These are phyloP conservation scores for Ambrosia hybrid DNA, from an alignment of 140 eudicot genomes.

Conservation along the genomic window DNA sequence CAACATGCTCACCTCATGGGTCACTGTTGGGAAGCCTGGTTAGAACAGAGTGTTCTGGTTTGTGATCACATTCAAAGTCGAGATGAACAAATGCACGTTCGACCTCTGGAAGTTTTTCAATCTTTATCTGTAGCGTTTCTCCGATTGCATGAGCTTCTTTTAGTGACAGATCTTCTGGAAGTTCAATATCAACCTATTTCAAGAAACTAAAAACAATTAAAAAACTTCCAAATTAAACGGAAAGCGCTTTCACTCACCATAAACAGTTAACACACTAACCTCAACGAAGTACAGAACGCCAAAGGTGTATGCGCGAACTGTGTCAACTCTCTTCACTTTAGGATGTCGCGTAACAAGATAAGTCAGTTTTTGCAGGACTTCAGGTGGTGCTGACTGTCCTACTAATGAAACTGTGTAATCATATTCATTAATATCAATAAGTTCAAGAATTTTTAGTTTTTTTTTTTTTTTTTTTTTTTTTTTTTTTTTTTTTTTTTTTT, in stretches of 20 bases:
- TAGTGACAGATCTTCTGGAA: constrained; percentile 82
- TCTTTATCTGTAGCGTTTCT: constrained; percentile 71
- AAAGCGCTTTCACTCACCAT: not conserved
- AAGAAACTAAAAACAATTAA: not conserved
- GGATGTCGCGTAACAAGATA: constrained; percentile 91
- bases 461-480: too few species aligned
- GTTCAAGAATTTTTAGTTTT: not conserved
- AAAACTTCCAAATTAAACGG: not conserved
- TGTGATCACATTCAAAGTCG: constrained; percentile 88
- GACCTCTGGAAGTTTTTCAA: constrained; percentile 86
- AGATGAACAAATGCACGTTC: constrained; percentile 96
- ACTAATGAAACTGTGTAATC: constrained; percentile 72
- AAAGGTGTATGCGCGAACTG: constrained; percentile 91
- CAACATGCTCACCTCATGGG: constrained; percentile 41
- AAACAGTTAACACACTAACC: constrained; percentile 46
- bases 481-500: too few species aligned
- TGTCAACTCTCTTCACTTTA: constrained; percentile 80
- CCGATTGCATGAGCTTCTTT: constrained; percentile 90
- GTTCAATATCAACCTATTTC: constrained; percentile 86
- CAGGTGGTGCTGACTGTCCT: constrained; percentile 96
- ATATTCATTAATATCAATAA: not conserved
- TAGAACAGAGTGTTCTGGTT: constrained; percentile 85
- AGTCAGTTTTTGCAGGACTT: constrained; percentile 82
- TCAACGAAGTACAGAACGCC: constrained; percentile 91
- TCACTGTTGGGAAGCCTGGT: constrained; percentile 72